phyloP scores from a whole-genome alignment of 129 eudicot genomes.

The Chrysanthemum lavandulifolium region DNA sequence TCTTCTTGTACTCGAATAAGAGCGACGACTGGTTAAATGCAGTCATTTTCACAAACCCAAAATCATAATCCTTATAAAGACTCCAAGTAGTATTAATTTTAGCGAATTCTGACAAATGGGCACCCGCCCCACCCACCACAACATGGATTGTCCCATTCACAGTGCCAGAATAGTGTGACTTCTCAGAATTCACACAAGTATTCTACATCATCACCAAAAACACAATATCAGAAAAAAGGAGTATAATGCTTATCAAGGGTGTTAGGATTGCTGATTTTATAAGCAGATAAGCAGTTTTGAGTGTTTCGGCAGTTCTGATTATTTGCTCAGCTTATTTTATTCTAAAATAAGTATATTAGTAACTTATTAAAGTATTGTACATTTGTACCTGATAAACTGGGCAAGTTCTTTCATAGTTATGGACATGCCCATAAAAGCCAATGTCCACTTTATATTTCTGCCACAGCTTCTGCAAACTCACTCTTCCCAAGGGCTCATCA shows the following conservation, averaged over 20 bases:
- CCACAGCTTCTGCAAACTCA: conserved; percentile 73
- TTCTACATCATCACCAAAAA: conserved; percentile 39
- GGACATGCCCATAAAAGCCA: conserved; percentile 70
- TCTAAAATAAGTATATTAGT: not conserved
- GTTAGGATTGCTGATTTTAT: too few species aligned
- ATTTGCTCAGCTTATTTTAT: too few species aligned
- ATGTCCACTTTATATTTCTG: conserved; percentile 77
- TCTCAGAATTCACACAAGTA: conserved; percentile 58
- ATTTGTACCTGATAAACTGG: conserved; percentile 65
- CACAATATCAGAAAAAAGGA: not conserved
- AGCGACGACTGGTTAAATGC: conserved; percentile 69
- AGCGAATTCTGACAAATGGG: conserved; percentile 57
- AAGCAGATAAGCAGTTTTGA: too few species aligned
- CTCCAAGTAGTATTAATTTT: conserved; percentile 63
- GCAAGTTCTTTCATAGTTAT: conserved; percentile 73
- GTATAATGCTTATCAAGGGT: too few species aligned
- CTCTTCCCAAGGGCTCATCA: conserved; percentile 80
- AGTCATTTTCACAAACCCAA: conserved; percentile 72
- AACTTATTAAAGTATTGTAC: not conserved
- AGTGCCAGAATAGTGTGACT: conserved; percentile 59
- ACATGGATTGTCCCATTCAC: conserved; percentile 74
- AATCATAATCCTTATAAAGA: conserved; percentile 56
- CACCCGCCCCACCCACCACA: conserved; percentile 77
- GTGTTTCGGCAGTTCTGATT: too few species aligned
- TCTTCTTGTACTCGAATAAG: conserved; percentile 74